These are phyloP conservation scores for Lachnellula suecica DNA, from an alignment of 2,329 filamentous ascomycete genomes.

Conservation along the genomic window DNA sequence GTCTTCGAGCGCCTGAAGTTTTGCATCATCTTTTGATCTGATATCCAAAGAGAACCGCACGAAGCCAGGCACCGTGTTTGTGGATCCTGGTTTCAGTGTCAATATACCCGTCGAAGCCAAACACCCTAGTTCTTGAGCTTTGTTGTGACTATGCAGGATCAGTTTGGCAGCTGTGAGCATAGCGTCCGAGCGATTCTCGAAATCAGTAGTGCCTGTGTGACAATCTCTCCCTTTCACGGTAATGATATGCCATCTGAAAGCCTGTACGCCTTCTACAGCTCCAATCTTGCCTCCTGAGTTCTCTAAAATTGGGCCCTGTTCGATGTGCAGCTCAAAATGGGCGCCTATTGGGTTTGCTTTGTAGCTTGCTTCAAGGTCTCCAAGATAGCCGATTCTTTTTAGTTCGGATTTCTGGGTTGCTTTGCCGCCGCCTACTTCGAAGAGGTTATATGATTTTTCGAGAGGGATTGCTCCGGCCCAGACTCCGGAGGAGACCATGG, in stretches of 20 bases:
- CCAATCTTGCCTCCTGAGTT: conserved; percentile 62
- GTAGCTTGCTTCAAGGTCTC: conserved; percentile 54
- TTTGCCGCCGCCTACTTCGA: conserved; percentile 59
- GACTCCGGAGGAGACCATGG: conserved; percentile 73
- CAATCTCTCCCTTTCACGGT: conserved; percentile 65
- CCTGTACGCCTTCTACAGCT: conserved; percentile 71
- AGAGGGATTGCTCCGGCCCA: conserved; percentile 70
- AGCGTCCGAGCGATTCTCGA: conserved; percentile 65
- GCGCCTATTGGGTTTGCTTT: conserved; percentile 65
- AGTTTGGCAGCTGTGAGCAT: conserved; percentile 66
- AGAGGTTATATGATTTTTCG: conserved; percentile 58
- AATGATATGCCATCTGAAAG: conserved; percentile 72
- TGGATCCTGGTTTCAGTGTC: conserved; percentile 63
- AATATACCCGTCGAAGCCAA: conserved; percentile 69
- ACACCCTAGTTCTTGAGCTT: conserved; percentile 58
- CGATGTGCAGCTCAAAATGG: conserved; percentile 83
- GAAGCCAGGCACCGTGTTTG: conserved; percentile 70
- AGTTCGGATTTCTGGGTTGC: conserved; percentile 69
- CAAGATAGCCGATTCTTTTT: conserved; percentile 70
- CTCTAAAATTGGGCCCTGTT: conserved; percentile 78
- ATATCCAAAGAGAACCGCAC: conserved; percentile 71
- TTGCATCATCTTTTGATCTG: conserved; percentile 55
- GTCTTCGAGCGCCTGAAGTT: conserved; percentile 56
- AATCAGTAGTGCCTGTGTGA: conserved; percentile 74
- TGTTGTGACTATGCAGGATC: conserved; percentile 63